These are phyloP conservation scores for Moelleriella libera DNA, from an alignment of 2,329 filamentous ascomycete genomes.

Conservation along the genomic window DNA sequence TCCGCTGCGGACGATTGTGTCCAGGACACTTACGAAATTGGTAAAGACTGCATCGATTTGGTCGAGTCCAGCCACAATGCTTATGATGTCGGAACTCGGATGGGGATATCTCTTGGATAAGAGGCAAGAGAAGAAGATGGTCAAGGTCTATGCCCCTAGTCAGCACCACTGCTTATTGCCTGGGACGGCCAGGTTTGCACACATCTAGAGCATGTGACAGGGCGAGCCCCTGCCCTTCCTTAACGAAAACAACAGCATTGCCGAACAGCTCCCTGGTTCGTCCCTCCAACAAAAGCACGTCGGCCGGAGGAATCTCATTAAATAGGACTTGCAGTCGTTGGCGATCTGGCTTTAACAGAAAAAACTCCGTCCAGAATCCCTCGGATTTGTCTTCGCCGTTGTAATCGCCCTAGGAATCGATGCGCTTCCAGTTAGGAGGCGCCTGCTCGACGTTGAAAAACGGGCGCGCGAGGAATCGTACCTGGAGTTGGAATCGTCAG, in stretches of 20 bases:
- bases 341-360: constrained; percentile 72
- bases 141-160: constrained; percentile 53
- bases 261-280: constrained; percentile 69
- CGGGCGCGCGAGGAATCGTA: constrained; percentile 8
- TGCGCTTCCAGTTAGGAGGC: constrained; percentile 14
- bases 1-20: constrained; percentile 69
- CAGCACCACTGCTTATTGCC: background rate
- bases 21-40: constrained; percentile 73
- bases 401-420: constrained; percentile 33
- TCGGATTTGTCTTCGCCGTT: constrained; percentile 60
- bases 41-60: constrained; percentile 76
- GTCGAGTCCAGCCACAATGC: constrained; percentile 76
- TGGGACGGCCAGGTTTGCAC: constrained; percentile 8
- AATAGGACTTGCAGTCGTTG: constrained; percentile 54
- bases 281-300: constrained; percentile 63
- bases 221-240: constrained; percentile 42
- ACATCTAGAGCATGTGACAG: constrained; percentile 81
- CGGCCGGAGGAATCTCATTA: constrained; percentile 54
- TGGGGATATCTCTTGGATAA: constrained; percentile 88
- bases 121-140: constrained; percentile 70
- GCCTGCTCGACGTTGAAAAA: background rate
- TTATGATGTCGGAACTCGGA: constrained; percentile 88
- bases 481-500: constrained; percentile 7
- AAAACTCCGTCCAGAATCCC: constrained; percentile 94
- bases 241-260: constrained; percentile 56